These are phyloP conservation scores for Angomonas desouzai DNA, from an alignment of 208 protist genomes.

Conservation along the genomic window DNA sequence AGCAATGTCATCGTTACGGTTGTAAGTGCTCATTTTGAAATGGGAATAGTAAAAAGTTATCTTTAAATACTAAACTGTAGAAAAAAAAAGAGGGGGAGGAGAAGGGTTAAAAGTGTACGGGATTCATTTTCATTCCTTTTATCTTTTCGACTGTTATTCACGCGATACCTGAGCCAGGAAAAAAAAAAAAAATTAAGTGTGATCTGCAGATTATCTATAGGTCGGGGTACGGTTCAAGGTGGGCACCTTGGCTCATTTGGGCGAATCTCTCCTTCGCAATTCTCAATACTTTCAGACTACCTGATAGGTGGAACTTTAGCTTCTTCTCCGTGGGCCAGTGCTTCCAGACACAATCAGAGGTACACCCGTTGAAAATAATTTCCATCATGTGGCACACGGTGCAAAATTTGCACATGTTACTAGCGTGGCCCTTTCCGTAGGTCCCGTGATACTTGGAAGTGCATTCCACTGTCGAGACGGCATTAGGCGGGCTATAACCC, in stretches of 20 bases:
- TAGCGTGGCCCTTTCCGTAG: constrained; percentile 35
- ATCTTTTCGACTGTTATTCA: neutral
- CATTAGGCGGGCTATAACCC: no score
- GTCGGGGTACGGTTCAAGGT: constrained; percentile 23
- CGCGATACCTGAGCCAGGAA: neutral
- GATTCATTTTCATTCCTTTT: neutral
- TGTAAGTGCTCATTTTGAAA: constrained; percentile 22
- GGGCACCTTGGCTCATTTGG: constrained; percentile 25
- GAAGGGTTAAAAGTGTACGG: neutral
- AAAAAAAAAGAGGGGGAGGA: constrained; percentile 4
- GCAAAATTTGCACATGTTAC: constrained; percentile 53
- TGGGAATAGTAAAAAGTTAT: constrained; percentile 8
- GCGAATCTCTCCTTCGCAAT: constrained; percentile 35
- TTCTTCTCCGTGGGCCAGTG: constrained; percentile 63
- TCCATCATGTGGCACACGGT: constrained; percentile 72
- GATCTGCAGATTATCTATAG: constrained; percentile 1
- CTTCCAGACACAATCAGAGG: constrained; percentile 37
- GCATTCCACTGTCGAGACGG: neutral
- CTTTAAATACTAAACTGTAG: neutral
- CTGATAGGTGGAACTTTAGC: constrained; percentile 41
- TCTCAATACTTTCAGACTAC: constrained; percentile 29
- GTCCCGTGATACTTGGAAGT: constrained; percentile 57
- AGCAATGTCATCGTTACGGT: constrained; percentile 57
- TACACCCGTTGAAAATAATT: constrained; percentile 53
- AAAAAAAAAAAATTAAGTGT: constrained; percentile 12